A percentile compares a stretch with the other conserved stretches of the same genome.
These are phyloP conservation scores for Boletus sp. DNA, from an alignment of 768 basidiomycete species.

Conservation along the genomic window DNA sequence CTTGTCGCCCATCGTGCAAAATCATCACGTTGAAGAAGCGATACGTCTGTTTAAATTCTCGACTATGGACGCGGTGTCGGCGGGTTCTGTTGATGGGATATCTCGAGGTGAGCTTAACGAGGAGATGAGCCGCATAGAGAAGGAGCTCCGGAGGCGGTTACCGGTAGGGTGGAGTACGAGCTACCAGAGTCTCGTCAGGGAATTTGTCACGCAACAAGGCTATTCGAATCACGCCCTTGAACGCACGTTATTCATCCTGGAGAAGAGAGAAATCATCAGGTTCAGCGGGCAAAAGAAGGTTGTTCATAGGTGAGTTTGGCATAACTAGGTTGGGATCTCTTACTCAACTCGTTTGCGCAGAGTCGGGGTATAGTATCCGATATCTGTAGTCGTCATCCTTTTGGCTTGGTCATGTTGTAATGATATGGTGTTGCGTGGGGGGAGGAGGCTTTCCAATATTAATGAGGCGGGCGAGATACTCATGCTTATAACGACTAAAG, in stretches of 20 bases:
- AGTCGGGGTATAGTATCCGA: conserved; percentile 28
- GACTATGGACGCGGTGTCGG: conserved; percentile 98
- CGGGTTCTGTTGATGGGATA: conserved; percentile 90
- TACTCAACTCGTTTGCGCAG: conserved; percentile 14
- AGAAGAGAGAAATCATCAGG: conserved; percentile 92
- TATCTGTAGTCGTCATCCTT: neutral
- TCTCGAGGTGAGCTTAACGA: conserved; percentile 90
- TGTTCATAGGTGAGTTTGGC: conserved; percentile 42
- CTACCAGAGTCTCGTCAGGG: conserved; percentile 87
- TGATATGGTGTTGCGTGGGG: neutral
- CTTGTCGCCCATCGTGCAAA: conserved; percentile 79
- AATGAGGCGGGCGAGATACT: neutral
- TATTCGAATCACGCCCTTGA: conserved; percentile 90
- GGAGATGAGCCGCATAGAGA: conserved; percentile 88
- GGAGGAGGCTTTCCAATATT: no score
- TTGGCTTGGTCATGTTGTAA: conserved; percentile 2
- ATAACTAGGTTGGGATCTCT: neutral
- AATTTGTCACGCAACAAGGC: conserved; percentile 92
- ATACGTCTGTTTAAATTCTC: conserved; percentile 98
- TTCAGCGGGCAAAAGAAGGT: conserved; percentile 64
- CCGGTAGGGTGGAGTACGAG: conserved; percentile 97
- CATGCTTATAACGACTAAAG: neutral
- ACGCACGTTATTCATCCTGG: conserved; percentile 84
- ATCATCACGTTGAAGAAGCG: conserved; percentile 95
- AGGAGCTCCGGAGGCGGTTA: conserved; percentile 76